Evolutionary conservation across 2,329 filamentous ascomycete species (phyloP).

Genomic region (Escovopsis sp.): DNA sequence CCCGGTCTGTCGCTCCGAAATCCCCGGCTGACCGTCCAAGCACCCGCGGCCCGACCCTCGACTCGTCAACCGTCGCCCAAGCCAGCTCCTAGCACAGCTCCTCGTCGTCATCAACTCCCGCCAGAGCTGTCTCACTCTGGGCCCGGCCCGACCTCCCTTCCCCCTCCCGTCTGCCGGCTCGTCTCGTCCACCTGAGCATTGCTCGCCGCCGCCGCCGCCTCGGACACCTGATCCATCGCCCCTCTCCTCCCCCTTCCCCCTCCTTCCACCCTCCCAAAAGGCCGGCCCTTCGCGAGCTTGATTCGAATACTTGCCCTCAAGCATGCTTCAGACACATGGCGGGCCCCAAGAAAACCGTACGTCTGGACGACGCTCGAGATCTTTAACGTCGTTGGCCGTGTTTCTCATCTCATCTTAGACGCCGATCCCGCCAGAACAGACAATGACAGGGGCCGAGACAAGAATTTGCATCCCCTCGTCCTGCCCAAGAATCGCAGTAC

Average conservation of each 20-base stretch:
- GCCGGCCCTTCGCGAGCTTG: neutral
- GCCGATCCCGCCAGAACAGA: constrained; percentile 19
- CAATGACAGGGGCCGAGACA: constrained; percentile 27
- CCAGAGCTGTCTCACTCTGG: neutral
- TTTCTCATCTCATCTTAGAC: constrained; percentile 15
- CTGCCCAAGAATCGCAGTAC: constrained; percentile 52
- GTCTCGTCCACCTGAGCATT: neutral
- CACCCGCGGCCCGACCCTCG: neutral
- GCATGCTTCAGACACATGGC: constrained; percentile 30
- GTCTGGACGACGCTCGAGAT: constrained; percentile 7
- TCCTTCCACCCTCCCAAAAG: neutral
- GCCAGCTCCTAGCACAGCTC: too few relatives aligned
- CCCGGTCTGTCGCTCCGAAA: neutral
- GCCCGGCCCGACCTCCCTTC: neutral
- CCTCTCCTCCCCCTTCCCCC: constrained; percentile 1
- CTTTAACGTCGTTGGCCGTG: constrained; percentile 3
- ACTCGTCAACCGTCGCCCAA: constrained; percentile 1
- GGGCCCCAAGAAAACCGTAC: constrained; percentile 26
- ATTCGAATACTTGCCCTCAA: constrained; percentile 16
- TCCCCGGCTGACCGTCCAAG: neutral
- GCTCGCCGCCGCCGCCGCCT: neutral
- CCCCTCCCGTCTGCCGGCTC: constrained; percentile 2
- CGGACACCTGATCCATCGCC: neutral
- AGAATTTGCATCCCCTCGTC: constrained; percentile 31
- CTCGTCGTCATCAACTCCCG: constrained; percentile 3